phyloP scores from a whole-genome alignment of 108 stramenopile genomes.

The Skeletonema tropicum region DNA sequence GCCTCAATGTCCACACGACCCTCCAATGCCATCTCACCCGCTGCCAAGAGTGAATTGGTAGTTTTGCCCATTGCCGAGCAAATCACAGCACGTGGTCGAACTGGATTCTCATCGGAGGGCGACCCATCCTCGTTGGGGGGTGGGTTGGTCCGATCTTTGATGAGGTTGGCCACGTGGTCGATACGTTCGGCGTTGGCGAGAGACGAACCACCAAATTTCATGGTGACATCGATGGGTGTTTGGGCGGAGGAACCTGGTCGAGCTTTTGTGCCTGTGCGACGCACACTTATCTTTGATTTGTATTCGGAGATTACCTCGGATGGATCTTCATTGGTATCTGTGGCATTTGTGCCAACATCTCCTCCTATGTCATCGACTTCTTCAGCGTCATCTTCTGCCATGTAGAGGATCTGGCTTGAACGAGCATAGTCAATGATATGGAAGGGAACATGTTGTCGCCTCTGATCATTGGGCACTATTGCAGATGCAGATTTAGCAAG shows the following conservation, averaged over 20 bases:
- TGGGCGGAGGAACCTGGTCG: constrained; percentile 18
- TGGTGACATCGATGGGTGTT: constrained; percentile 60
- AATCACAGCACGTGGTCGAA: constrained; percentile 71
- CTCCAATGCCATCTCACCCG: constrained; percentile 94
- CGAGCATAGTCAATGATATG: not conserved
- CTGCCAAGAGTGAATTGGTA: constrained; percentile 87
- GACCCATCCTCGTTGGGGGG: constrained; percentile 10
- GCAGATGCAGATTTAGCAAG: not conserved
- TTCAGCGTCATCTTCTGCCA: not conserved
- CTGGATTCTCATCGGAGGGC: constrained; percentile 29
- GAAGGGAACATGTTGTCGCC: not conserved
- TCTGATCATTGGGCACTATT: constrained; percentile 4
- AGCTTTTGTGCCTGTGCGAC: constrained; percentile 3
- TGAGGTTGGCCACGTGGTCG: constrained; percentile 88
- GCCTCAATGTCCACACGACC: constrained; percentile 91
- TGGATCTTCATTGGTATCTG: not conserved
- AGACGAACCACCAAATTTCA: constrained; percentile 96
- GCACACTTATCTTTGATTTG: constrained; percentile 14
- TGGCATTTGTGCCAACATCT: not conserved
- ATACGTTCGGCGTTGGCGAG: constrained; percentile 89
- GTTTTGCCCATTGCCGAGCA: constrained; percentile 99
- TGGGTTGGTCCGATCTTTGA: constrained; percentile 80
- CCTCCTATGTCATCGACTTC: not conserved
- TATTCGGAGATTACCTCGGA: constrained; percentile 12
- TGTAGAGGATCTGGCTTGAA: not conserved